Evolutionary conservation across 768 basidiomycete species (phyloP).

Genomic region (Suillus discolor): DNA sequence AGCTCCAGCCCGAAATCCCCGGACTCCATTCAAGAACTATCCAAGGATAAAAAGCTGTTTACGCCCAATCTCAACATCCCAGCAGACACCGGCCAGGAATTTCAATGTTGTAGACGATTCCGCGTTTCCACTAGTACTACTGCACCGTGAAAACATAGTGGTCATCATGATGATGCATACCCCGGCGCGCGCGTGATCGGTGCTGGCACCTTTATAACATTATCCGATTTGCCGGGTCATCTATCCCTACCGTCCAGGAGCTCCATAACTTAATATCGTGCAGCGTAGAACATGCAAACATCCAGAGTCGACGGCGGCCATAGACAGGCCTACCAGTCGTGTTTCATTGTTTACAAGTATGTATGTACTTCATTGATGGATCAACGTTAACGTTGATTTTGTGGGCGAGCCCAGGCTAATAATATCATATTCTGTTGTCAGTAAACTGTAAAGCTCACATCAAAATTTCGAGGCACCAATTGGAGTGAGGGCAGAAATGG

Average conservation of each 20-base stretch:
- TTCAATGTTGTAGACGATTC: neutral
- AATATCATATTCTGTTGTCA: neutral
- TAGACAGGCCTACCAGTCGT: too few species aligned
- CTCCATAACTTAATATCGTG: neutral
- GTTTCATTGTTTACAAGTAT: neutral
- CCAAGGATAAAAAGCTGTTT: neutral
- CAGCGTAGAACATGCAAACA: neutral
- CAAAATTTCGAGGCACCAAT: neutral
- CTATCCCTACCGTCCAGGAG: neutral
- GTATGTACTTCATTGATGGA: neutral
- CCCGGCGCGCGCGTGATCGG: neutral
- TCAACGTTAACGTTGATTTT: neutral
- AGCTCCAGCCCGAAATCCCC: neutral
- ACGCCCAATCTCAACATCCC: slow-evolving; percentile 6
- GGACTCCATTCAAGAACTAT: neutral
- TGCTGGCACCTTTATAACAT: neutral
- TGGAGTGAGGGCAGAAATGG: neutral
- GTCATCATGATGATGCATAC: neutral
- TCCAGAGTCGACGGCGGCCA: neutral
- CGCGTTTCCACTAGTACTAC: neutral
- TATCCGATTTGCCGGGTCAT: neutral
- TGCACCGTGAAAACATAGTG: slow-evolving; percentile 2
- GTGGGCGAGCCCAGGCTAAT: neutral
- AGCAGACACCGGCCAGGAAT: neutral
- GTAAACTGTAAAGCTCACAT: neutral